phyloP scores from a whole-genome alignment of 768 basidiomycete species.

The Tulasnella calospora region DNA sequence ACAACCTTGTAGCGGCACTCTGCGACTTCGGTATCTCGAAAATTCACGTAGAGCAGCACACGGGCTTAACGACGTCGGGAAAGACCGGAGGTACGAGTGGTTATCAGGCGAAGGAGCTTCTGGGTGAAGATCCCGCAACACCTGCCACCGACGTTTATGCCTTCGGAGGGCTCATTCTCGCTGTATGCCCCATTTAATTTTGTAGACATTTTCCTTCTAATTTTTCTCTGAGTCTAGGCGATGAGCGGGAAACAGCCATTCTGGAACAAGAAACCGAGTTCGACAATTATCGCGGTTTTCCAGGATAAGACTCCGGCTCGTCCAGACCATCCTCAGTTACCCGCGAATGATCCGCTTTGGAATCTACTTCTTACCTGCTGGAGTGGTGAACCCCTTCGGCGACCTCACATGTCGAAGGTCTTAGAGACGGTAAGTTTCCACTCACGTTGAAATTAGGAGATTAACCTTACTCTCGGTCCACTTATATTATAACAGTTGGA shows the following conservation, averaged over 20 bases:
- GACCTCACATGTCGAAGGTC: not conserved
- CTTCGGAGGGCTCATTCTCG: not conserved
- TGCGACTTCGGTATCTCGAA: slow-evolving; percentile 6
- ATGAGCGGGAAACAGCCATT: slow-evolving; percentile 15
- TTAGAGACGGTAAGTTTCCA: not conserved
- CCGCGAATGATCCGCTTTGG: not conserved
- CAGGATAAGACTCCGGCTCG: not conserved
- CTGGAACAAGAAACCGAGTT: not conserved
- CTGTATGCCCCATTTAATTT: not conserved
- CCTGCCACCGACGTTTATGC: not conserved
- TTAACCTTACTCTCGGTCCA: too few relatives aligned
- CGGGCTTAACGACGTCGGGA: not conserved
- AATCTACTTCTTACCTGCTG: not conserved
- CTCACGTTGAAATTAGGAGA: too few relatives aligned
- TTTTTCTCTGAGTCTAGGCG: not conserved
- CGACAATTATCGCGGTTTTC: not conserved
- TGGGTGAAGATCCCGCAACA: not conserved
- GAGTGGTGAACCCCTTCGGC: not conserved
- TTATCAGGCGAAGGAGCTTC: not conserved
- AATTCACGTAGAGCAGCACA: not conserved
- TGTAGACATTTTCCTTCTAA: too few relatives aligned
- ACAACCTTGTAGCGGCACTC: not conserved
- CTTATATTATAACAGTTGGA: too few relatives aligned
- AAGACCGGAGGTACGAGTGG: not conserved
- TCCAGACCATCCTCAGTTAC: not conserved